Conservation (phyloP, 148 eudicot genomes). For the Dianthus caryophyllus region DNA sequence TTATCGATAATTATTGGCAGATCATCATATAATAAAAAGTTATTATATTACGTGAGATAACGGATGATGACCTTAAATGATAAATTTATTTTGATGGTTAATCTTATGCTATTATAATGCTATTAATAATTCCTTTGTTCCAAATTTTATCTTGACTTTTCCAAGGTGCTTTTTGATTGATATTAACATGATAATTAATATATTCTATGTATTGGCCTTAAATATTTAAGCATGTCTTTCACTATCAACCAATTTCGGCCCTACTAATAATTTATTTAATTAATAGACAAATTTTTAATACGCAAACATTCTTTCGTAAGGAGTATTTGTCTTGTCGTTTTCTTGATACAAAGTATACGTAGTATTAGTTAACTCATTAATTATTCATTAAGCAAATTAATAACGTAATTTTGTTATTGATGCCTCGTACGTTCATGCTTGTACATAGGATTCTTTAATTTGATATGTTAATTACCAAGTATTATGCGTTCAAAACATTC, state of each 20-base stretch:
- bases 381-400: no score
- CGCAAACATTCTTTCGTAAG: slow-evolving; percentile 19
- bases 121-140: no score
- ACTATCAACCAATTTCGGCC: slow-evolving; percentile 20
- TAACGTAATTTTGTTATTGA: slow-evolving; percentile 29
- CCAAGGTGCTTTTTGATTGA: not conserved
- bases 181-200: slow-evolving; percentile 20
- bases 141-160: not conserved
- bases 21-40: no score
- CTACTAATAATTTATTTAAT: not conserved
- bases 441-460: slow-evolving; percentile 38
- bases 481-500: slow-evolving; percentile 20
- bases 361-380: slow-evolving; percentile 24
- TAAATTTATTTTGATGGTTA: no score
- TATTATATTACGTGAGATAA: no score
- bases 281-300: not conserved
- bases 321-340: slow-evolving; percentile 33
- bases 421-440: slow-evolving; percentile 36
- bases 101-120: no score
- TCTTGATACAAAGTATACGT: slow-evolving; percentile 27
- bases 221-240: slow-evolving; percentile 23
- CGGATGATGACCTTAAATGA: no score
- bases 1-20: no score
- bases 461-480: no score
- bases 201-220: slow-evolving; percentile 2